A percentile compares a stretch with the other conserved stretches of the same genome.
Evolutionary conservation across 768 basidiomycete species (phyloP).

Genomic region (Suillus fuscotomentosus): DNA sequence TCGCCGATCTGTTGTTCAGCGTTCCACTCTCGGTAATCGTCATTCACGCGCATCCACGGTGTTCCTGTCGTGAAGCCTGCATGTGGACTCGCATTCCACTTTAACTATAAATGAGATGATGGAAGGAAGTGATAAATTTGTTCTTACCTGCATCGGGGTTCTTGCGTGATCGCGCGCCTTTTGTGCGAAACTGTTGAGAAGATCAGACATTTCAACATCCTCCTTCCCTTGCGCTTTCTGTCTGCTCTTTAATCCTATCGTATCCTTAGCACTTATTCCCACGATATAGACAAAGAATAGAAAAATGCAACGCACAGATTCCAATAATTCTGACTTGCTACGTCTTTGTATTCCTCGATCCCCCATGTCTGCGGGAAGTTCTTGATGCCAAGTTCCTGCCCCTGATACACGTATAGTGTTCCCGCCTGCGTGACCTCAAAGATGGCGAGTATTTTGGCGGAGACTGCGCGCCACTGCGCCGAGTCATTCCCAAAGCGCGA

Average conservation of each 20-base stretch:
- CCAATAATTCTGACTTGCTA: slow-evolving; percentile 61
- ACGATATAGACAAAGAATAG: not conserved
- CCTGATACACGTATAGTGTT: slow-evolving; percentile 74
- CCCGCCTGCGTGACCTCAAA: slow-evolving; percentile 62
- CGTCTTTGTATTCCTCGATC: slow-evolving; percentile 72
- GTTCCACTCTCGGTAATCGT: slow-evolving; percentile 64
- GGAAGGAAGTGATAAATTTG: not conserved
- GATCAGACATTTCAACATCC: slow-evolving; percentile 59
- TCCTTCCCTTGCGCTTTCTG: slow-evolving; percentile 27
- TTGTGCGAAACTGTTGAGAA: slow-evolving; percentile 53
- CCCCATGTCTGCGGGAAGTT: slow-evolving; percentile 65
- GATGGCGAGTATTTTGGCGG: slow-evolving; percentile 64
- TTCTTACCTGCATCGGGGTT: slow-evolving; percentile 61
- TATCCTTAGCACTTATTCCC: not conserved
- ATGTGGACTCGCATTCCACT: slow-evolving; percentile 58
- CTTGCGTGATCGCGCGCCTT: slow-evolving; percentile 74
- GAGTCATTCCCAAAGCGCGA: slow-evolving; percentile 66
- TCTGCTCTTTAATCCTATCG: slow-evolving; percentile 37
- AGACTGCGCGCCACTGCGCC: slow-evolving; percentile 51
- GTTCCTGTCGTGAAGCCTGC: slow-evolving; percentile 64
- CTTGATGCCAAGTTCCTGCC: slow-evolving; percentile 68
- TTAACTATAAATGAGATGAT: not conserved
- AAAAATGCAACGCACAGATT: slow-evolving; percentile 40
- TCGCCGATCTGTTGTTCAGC: slow-evolving; percentile 47
- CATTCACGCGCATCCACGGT: slow-evolving; percentile 78